Evolutionary conservation across 164 flowering plant genomes (phyloP).

Genomic region (Magnolia changhungtana): DNA sequence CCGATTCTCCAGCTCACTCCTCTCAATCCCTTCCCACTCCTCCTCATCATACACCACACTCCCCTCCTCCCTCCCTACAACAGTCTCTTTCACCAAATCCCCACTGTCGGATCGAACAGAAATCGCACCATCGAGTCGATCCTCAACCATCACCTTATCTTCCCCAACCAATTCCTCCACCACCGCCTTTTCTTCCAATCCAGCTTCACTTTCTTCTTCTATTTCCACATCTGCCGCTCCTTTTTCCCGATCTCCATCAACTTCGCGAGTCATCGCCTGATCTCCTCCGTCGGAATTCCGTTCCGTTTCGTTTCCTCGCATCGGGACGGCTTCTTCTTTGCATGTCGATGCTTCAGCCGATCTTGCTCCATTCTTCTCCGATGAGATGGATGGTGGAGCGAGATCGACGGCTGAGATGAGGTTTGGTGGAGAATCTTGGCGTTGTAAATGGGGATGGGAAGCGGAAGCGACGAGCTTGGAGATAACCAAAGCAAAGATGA

Average conservation of each 20-base stretch:
- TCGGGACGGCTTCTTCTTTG: neutral
- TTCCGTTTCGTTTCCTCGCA: conserved; percentile 1
- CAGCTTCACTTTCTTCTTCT: neutral
- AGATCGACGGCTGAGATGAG: neutral
- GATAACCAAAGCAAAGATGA: conserved; percentile 43
- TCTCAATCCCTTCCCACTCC: conserved; percentile 95
- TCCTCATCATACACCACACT: conserved; percentile 40
- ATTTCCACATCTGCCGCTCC: neutral
- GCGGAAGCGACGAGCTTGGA: conserved; percentile 52
- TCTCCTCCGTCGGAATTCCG: conserved; percentile 2
- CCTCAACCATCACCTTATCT: conserved; percentile 4
- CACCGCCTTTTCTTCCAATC: neutral
- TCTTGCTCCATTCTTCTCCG: neutral
- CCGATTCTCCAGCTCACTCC: conserved; percentile 56
- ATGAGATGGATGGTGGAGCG: neutral
- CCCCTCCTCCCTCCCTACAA: conserved; percentile 16
- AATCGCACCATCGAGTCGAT: neutral
- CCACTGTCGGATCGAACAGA: neutral
- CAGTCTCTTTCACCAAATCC: neutral
- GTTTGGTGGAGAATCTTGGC: neutral
- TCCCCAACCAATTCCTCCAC: conserved; percentile 5
- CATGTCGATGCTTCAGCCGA: neutral
- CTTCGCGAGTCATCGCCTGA: conserved; percentile 9
- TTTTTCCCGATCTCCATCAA: neutral
- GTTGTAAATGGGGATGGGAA: conserved; percentile 9